Percentiles rank a stretch among this genome's conserved stretches.
phyloP scores from a whole-genome alignment of 148 eudicot species.

The Nyssa sinensis region DNA sequence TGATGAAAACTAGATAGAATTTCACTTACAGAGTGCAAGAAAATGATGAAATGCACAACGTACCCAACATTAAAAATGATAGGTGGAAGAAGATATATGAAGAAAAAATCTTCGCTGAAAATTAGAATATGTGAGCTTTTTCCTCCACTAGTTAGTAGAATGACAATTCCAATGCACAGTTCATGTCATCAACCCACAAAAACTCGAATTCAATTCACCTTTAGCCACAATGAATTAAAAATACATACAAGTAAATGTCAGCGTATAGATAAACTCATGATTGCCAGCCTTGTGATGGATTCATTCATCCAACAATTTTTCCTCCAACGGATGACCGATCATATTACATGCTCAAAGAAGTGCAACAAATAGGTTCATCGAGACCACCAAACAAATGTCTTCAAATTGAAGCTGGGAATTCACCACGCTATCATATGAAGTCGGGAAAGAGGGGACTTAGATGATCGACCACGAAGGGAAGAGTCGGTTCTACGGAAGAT shows the following conservation, averaged over 20 bases:
- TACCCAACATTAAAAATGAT: conserved; percentile 91
- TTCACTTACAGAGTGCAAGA: not conserved
- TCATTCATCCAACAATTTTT: conserved; percentile 72
- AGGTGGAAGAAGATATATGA: conserved; percentile 80
- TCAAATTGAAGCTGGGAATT: too few species aligned
- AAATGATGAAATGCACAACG: conserved; percentile 3
- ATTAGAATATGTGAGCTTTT: conserved; percentile 64
- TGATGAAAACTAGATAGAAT: not conserved
- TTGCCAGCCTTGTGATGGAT: conserved; percentile 58
- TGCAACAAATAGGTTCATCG: conserved; percentile 63
- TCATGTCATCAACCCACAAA: conserved; percentile 44
- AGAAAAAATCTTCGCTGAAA: conserved; percentile 84
- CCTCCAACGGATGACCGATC: conserved; percentile 68
- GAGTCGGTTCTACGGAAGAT: too few species aligned
- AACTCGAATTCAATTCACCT: not conserved
- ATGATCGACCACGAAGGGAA: too few species aligned
- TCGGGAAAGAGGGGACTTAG: too few species aligned
- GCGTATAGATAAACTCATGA: conserved; percentile 30
- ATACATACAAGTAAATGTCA: not conserved
- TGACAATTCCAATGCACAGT: conserved; percentile 57
- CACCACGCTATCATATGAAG: too few species aligned
- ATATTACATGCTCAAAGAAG: conserved; percentile 67
- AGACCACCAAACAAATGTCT: too few species aligned
- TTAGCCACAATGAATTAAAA: not conserved
- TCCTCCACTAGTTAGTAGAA: conserved; percentile 55